Conservation (phyloP, 106 monocot species). For the Dendrobium catenatum region DNA sequence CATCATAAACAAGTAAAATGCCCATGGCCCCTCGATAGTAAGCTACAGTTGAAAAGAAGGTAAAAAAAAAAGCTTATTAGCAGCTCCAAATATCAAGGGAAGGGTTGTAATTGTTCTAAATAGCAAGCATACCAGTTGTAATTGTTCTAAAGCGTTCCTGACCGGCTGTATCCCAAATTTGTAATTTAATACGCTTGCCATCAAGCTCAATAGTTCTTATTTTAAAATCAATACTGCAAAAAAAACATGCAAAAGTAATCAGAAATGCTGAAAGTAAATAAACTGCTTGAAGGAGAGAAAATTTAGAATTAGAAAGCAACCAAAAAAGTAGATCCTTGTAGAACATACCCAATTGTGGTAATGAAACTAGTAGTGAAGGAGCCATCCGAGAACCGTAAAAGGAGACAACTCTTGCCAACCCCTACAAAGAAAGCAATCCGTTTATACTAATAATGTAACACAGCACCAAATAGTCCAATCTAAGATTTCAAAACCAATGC, state of each 20-base stretch:
- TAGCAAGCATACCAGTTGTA: conserved; percentile 12
- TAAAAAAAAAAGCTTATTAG: background rate
- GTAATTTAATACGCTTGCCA: conserved; percentile 25
- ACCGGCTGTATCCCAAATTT: conserved; percentile 31
- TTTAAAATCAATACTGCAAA: conserved; percentile 24
- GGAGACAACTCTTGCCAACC: conserved; percentile 31
- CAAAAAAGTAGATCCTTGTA: background rate
- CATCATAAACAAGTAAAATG: conserved; percentile 98
- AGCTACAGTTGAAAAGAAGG: conserved; percentile 31
- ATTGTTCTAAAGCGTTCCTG: conserved; percentile 27
- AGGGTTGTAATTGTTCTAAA: background rate
- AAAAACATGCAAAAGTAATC: conserved; percentile 1
- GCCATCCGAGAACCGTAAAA: conserved; percentile 27
- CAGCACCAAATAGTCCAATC: background rate
- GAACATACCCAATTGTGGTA: conserved; percentile 26
- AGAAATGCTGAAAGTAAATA: background rate
- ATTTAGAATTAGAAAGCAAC: background rate
- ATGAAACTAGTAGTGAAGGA: conserved; percentile 33
- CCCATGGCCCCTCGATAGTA: conserved; percentile 98
- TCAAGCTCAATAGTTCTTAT: conserved; percentile 30
- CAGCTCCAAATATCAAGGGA: background rate
- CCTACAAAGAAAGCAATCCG: conserved; percentile 3
- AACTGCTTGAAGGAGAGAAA: background rate
- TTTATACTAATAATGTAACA: background rate
- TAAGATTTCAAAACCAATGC: no score